Conservation (phyloP, 2,329 filamentous ascomycete species). For the Karstenula rhodostoma region DNA sequence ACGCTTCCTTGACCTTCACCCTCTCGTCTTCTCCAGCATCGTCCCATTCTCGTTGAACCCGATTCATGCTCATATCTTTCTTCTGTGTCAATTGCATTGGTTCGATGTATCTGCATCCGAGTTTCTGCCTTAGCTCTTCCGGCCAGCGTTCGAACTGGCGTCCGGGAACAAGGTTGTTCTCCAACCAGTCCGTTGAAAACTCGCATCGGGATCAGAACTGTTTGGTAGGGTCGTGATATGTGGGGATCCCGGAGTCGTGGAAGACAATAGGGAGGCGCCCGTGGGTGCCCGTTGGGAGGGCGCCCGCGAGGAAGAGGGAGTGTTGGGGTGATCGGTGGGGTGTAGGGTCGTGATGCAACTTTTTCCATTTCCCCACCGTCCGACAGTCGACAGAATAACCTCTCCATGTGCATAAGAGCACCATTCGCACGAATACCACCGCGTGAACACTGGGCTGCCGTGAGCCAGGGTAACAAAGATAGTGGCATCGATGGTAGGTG, state of each 20-base stretch:
- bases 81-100: background rate
- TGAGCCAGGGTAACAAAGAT: background rate
- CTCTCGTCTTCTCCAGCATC: background rate
- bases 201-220: background rate
- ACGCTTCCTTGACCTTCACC: constrained; percentile 15
- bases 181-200: background rate
- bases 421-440: background rate
- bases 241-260: too few species aligned
- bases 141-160: background rate
- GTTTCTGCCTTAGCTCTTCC: background rate
- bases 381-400: background rate
- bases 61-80: background rate
- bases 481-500: background rate
- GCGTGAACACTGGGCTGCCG: background rate
- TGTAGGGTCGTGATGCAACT: background rate
- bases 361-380: background rate
- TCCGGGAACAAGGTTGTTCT: background rate
- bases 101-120: background rate
- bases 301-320: too few species aligned
- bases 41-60: background rate
- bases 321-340: too few species aligned
- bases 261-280: too few species aligned
- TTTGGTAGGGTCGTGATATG: background rate
- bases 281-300: too few species aligned
- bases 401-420: background rate